Conservation (phyloP, 176 grass and related monocot genomes). For the Triticum timopheevii region DNA sequence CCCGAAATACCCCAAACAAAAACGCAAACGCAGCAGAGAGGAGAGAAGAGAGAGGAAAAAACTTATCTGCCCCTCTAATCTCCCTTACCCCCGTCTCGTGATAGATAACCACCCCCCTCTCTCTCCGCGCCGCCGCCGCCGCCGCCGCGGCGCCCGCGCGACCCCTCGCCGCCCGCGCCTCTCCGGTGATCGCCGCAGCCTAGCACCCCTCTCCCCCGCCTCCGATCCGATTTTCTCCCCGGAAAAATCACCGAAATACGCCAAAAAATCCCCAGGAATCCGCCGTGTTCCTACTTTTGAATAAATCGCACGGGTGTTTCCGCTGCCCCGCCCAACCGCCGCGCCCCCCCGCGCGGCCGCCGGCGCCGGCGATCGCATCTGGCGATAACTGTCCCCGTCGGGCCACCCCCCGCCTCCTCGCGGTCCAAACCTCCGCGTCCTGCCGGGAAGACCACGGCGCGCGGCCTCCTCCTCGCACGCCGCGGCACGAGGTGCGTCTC, state of each 20-base stretch:
- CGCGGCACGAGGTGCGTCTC: constrained; percentile 56
- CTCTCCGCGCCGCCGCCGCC: constrained; percentile 46
- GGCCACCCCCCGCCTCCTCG: neutral
- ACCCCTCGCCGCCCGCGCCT: neutral
- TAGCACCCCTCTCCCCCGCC: neutral
- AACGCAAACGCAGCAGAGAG: constrained; percentile 33
- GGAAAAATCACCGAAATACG: constrained; percentile 42
- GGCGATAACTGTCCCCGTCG: neutral
- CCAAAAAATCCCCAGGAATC: constrained; percentile 37
- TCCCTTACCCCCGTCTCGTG: constrained; percentile 28
- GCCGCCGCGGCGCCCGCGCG: constrained; percentile 34
- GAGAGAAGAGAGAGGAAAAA: constrained; percentile 32
- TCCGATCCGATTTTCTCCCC: constrained; percentile 35
- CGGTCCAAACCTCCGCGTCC: constrained; percentile 27
- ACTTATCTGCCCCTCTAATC: constrained; percentile 64
- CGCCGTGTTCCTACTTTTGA: constrained; percentile 21
- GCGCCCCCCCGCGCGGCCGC: constrained; percentile 15
- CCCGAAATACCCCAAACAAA: constrained; percentile 5
- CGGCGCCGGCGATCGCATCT: constrained; percentile 37
- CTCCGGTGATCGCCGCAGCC: constrained; percentile 44
- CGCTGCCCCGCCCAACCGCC: constrained; percentile 26
- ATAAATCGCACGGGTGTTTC: constrained; percentile 45
- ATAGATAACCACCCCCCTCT: constrained; percentile 57
- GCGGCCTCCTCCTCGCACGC: constrained; percentile 22
- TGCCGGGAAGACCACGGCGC: constrained; percentile 27